Conservation (phyloP, 192 early-diverging fungal genomes). For the Umbelopsis ramanniana region DNA sequence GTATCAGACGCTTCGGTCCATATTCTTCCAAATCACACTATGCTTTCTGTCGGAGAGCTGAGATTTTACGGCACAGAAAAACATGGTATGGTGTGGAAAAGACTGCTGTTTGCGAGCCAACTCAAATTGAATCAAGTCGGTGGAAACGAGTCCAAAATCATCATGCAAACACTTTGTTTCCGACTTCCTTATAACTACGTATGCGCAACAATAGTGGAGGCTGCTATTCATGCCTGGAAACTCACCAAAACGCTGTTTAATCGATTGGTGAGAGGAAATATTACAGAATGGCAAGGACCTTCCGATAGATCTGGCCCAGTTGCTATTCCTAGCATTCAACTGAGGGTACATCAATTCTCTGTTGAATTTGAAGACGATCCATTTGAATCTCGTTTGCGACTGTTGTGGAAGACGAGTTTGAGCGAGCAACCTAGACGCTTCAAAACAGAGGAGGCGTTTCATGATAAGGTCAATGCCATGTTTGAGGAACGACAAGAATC, state of each 20-base stretch:
- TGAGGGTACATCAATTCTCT: constrained; percentile 5
- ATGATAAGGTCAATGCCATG: constrained; percentile 17
- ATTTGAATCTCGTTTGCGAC: constrained; percentile 36
- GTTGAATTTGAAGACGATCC: constrained; percentile 46
- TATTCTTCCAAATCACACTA: not conserved
- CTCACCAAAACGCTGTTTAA: constrained; percentile 3
- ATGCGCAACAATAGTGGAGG: not conserved
- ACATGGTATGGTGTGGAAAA: constrained; percentile 1
- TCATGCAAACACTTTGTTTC: not conserved
- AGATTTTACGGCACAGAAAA: not conserved
- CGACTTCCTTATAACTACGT: constrained; percentile 7
- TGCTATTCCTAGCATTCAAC: not conserved
- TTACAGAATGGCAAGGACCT: constrained; percentile 2
- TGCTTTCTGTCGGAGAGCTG: not conserved
- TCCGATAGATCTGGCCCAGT: not conserved
- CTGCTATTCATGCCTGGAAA: constrained; percentile 5
- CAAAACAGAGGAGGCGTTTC: constrained; percentile 33
- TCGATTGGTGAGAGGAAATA: not conserved
- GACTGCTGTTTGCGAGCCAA: not conserved
- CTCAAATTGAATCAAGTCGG: not conserved
- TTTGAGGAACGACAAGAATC: not conserved
- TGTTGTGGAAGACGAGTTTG: constrained; percentile 28
- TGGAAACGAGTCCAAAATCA: not conserved
- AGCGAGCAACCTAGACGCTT: constrained; percentile 35
- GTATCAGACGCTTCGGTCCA: not conserved